Evolutionary conservation across 2,329 filamentous ascomycete genomes (phyloP), one percentile per base, ranked within the genome.

Genomic region (Botrytis fabae): DNA sequence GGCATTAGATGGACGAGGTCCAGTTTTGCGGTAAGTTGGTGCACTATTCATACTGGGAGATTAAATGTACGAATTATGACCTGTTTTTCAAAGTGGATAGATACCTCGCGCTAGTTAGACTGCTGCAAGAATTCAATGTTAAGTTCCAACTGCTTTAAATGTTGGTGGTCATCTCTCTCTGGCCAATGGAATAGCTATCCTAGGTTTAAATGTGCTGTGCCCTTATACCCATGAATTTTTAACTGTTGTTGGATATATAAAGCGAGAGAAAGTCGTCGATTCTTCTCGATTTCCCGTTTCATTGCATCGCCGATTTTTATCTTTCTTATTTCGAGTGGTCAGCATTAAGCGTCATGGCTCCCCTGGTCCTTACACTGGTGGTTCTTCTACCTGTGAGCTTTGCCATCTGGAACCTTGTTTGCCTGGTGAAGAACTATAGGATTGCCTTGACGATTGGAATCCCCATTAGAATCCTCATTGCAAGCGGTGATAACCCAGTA

Each of bases 401-500:
- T 61, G 40, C n/a, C 22, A 25, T 70, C 6, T 70, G 68, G 54
- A 70, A 61, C 2, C n/a, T 46, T 4, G 4, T 70, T 46, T 70
- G 57, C 8, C 57, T 70, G 8, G 8, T 70, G 28, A 42, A 20
- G 16, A 70, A 62, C 22, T 70, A 62, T 9, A 70, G 68, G 32
- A 61, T 28, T 70, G 57, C 68, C 0, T 18, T 4, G 28, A 35
- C 28, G 20, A 70, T 61, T n/a, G 57, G 57, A 25, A 42, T 70
- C 51, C 68, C 57, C 9, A 22, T 70, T n/a, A 28, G 57, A 9
- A 60, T 62, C 16, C 57, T 62, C 14, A 51, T 70, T 61, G 68
- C 68, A 28, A 70, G 68, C 32, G 68, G 68, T 25, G 68, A 70
- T 40, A 70, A 70, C 25, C 68, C 57, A 46, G 68, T 62, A 38